Conservation (phyloP, 805 yeast genomes). For the Saccharomycopsis oosterbeekiorum region DNA sequence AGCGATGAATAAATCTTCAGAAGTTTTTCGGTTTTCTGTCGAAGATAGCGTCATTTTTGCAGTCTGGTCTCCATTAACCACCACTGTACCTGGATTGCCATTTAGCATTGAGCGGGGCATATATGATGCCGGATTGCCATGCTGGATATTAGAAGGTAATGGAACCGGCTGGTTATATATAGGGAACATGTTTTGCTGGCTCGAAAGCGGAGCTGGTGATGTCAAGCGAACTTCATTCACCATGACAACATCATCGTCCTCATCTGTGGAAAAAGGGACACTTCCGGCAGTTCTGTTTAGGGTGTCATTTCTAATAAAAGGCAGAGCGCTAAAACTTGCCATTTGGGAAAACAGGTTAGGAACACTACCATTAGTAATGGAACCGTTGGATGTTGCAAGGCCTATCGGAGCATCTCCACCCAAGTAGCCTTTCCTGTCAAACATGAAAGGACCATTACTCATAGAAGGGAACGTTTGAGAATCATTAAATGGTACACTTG, state of each 20-base stretch:
- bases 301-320: not conserved
- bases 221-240: not conserved
- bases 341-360: not conserved
- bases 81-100: not conserved
- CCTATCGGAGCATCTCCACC: no score
- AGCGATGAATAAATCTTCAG: not conserved
- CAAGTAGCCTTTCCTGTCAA: no score
- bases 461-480: no score
- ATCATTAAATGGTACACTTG: no score
- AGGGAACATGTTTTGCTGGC: not conserved
- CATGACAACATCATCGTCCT: not conserved
- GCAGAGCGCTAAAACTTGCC: not conserved
- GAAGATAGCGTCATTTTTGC: no score
- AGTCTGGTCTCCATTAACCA: not conserved
- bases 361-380: no score
- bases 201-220: not conserved
- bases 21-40: not conserved
- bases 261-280: not conserved
- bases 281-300: not conserved
- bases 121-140: not conserved
- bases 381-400: not conserved
- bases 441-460: no score
- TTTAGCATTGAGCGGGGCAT: not conserved
- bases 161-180: constrained; percentile 14
- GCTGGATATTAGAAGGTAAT: not conserved